Base-by-base conservation (phyloP, 208 protist genomes). In the Spongospora subterranea region DNA sequence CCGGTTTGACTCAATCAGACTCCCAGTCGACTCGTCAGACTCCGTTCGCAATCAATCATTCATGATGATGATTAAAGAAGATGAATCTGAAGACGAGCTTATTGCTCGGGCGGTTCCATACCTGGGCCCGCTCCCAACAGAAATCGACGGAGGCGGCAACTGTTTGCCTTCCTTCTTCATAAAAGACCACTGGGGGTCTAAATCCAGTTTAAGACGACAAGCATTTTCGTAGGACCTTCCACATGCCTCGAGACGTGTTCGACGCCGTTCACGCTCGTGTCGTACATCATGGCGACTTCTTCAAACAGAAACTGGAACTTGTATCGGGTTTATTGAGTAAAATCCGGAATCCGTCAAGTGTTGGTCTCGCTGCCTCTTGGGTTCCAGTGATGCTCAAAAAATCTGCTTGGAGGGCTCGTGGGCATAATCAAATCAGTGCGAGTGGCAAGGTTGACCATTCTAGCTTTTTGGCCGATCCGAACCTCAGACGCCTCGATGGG, bases 121-220 rank as follows among this genome's bases (percentile, higher is more conserved):
- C 54, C 54, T 65, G 54, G 54, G 29, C 54, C 20, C 20, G 54
- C 54, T 32, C 54, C 54, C 54, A 65, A 65, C 54, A 65, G 29
- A 29, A 65, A 65, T 32, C 54, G 54, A 17, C 54, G 54, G 54
- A 17, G 54, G n/a, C n/a, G n/a, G 29, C 54, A 32, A 29, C 29
- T 65, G 54, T 65, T 32, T 65, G 54, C 54, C 54, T 29, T 32
- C 20, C 54, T 65, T 32, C 54, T 65, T 29, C 29, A 32, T 65
- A n/a, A 29, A 65, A 32, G 54, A 65, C 29, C 29, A 65, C 54
- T 65, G n/a, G 54, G 54, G 54, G 54, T 29, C 54, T 29, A 32
- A 29, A 65, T 65, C 54, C 54, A 29, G 54, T 65, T 65, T 65
- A 65, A 17, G 54, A 65, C n/a, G n/a, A n/a, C n/a, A 65, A 65